These are phyloP conservation scores for Aureobasidium sp. DNA, from an alignment of 2,329 filamentous ascomycete genomes.

Conservation along the genomic window DNA sequence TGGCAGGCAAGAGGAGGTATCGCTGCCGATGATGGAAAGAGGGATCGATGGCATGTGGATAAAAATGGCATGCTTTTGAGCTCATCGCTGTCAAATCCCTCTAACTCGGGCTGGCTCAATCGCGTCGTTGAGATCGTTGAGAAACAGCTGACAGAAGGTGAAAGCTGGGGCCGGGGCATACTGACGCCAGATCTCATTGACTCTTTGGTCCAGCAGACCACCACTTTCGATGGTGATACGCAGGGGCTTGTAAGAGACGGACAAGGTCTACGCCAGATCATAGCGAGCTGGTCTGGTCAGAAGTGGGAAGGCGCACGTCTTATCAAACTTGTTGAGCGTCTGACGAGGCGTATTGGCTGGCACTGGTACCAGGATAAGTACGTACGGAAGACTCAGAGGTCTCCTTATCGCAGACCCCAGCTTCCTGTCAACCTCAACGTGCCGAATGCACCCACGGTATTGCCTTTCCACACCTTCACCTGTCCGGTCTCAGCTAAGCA, in stretches of 20 bases:
- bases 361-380: constrained; percentile 84
- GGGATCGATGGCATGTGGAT: constrained; percentile 91
- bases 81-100: constrained; percentile 50
- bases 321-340: constrained; percentile 75
- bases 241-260: constrained; percentile 30
- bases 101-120: constrained; percentile 72
- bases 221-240: constrained; percentile 26
- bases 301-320: constrained; percentile 85
- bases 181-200: constrained; percentile 41
- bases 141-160: constrained; percentile 78
- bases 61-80: constrained; percentile 75
- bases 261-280: constrained; percentile 28
- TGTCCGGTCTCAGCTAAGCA: constrained; percentile 86
- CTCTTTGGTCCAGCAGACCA: constrained; percentile 39
- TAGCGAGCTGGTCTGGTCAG: constrained; percentile 55
- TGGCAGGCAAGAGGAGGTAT: constrained; percentile 88
- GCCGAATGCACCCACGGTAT: constrained; percentile 82
- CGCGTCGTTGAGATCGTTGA: constrained; percentile 85
- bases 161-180: constrained; percentile 71
- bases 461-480: constrained; percentile 97
- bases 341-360: constrained; percentile 67
- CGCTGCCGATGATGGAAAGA: constrained; percentile 59
- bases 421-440: constrained; percentile 66
- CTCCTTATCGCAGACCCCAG: constrained; percentile 62
- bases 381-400: constrained; percentile 47